Evolutionary conservation across 2,329 filamentous ascomycete genomes (phyloP).

Genomic region (Aureobasidium subglaciale): DNA sequence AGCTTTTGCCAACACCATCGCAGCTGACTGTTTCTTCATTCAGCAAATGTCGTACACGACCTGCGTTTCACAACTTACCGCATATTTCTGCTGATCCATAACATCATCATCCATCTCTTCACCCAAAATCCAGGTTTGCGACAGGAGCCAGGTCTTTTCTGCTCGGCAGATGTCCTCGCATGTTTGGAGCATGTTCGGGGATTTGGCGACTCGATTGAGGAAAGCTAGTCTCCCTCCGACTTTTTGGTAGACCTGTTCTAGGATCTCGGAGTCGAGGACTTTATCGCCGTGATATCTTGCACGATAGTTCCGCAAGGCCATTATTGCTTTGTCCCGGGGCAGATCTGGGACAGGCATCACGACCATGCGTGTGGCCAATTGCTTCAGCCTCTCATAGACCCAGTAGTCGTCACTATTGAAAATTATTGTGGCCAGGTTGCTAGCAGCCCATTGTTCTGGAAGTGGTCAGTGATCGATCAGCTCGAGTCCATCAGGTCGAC

Average conservation of each 20-base stretch:
- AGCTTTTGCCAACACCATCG: conserved; percentile 86
- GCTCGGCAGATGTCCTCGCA: conserved; percentile 65
- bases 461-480: not conserved
- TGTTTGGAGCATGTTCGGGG: conserved; percentile 67
- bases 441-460: conserved; percentile 83
- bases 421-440: conserved; percentile 81
- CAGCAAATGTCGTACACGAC: not conserved
- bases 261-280: conserved; percentile 41
- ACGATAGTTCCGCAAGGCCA: conserved; percentile 74
- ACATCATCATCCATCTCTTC: conserved; percentile 88
- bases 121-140: conserved; percentile 71
- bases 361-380: conserved; percentile 89
- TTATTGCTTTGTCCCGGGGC: conserved; percentile 67
- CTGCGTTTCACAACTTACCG: conserved; percentile 49
- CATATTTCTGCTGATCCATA: conserved; percentile 96
- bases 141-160: conserved; percentile 73
- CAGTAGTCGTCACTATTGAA: conserved; percentile 98
- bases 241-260: conserved; percentile 75
- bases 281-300: conserved; percentile 64
- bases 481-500: not conserved
- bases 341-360: conserved; percentile 81
- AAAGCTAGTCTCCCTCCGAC: conserved; percentile 87
- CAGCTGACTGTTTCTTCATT: conserved; percentile 56
- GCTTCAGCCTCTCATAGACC: conserved; percentile 93
- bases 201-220: conserved; percentile 84